A percentile compares a stretch with the other conserved stretches of the same genome.
phyloP scores from a whole-genome alignment of 2,329 filamentous ascomycete genomes.

The Aureobasidium leucospermi region DNA sequence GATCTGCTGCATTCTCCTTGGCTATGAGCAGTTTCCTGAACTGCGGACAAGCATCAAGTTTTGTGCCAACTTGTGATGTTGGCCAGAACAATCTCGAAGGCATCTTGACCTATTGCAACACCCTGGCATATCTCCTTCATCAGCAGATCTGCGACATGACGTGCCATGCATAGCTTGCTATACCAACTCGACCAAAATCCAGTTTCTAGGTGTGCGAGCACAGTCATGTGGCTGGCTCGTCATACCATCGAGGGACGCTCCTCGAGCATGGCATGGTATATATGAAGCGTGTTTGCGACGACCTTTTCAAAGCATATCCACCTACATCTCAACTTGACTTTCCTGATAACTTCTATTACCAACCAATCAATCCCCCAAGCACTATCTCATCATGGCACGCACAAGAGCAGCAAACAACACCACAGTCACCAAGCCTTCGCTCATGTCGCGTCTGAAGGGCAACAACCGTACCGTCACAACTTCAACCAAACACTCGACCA shows the following conservation, averaged over 20 bases:
- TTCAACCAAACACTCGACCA: conserved; percentile 38
- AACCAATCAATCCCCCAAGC: neutral
- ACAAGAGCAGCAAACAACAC: conserved; percentile 13
- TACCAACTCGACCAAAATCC: conserved; percentile 1
- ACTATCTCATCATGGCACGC: conserved; percentile 4
- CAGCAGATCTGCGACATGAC: conserved; percentile 1
- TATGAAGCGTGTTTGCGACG: neutral
- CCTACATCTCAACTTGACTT: neutral
- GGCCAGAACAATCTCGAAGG: neutral
- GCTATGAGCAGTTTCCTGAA: neutral
- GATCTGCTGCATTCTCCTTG: conserved; percentile 1
- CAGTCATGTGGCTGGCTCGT: conserved; percentile 10
- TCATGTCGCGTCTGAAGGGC: conserved; percentile 48
- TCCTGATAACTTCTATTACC: neutral
- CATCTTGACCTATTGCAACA: neutral
- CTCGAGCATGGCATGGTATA: neutral
- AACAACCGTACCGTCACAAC: conserved; percentile 35
- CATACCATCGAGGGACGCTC: neutral
- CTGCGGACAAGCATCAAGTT: neutral
- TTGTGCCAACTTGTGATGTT: neutral
- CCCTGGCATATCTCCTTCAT: neutral
- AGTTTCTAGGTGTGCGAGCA: neutral
- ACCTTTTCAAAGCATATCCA: neutral
- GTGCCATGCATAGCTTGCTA: conserved; percentile 1
- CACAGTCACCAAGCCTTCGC: conserved; percentile 40